Evolutionary conservation across 768 basidiomycete species (phyloP).

Genomic region (Boletus insuetus): DNA sequence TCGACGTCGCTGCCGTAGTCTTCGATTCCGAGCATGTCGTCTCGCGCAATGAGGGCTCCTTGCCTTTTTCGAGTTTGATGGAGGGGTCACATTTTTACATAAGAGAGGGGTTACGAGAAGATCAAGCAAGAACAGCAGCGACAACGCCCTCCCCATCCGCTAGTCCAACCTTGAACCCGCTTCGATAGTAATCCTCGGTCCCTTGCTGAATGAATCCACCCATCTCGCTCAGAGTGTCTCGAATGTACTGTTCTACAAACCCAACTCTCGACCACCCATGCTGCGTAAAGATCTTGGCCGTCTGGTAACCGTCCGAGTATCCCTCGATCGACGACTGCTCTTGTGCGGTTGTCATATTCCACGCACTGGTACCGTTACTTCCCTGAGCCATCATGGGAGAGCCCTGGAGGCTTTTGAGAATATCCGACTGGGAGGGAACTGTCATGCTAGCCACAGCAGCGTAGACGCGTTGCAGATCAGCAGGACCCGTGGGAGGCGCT

Average conservation of each 20-base stretch:
- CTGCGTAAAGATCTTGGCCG: constrained; percentile 53
- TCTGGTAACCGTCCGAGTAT: constrained; percentile 57
- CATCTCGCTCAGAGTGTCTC: constrained; percentile 37
- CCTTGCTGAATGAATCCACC: constrained; percentile 6
- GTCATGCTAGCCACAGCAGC: constrained; percentile 13
- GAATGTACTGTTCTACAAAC: constrained; percentile 60
- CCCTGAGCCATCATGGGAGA: not conserved
- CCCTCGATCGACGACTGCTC: constrained; percentile 35
- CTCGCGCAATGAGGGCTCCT: no score
- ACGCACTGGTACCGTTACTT: not conserved
- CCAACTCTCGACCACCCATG: constrained; percentile 51
- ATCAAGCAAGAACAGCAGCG: constrained; percentile 5
- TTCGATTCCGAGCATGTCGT: constrained; percentile 69
- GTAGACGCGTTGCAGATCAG: constrained; percentile 21
- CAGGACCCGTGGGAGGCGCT: constrained; percentile 20
- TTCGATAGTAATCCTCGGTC: constrained; percentile 9
- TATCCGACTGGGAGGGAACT: constrained; percentile 10
- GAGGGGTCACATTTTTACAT: not conserved
- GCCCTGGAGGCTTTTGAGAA: constrained; percentile 9
- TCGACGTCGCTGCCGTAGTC: constrained; percentile 75
- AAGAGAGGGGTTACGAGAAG: no score
- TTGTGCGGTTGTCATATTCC: constrained; percentile 10
- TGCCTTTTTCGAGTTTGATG: not conserved
- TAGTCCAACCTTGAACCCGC: constrained; percentile 15
- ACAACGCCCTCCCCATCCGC: constrained; percentile 15